Base-by-base conservation (phyloP, 257 asterid genomes). In the Fraxinus quadrangulata region DNA sequence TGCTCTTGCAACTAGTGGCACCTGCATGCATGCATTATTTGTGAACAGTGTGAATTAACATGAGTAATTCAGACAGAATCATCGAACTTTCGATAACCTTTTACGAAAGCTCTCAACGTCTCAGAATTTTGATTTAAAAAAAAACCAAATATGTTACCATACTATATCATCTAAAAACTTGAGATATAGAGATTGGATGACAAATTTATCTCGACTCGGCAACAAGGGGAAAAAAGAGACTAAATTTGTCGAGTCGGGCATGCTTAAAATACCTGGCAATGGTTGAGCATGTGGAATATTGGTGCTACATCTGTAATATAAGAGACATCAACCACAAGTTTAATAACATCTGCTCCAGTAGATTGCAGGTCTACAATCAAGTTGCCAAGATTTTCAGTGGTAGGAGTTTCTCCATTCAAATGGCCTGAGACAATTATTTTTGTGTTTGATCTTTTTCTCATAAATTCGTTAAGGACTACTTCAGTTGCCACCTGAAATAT, bases 271-370 rank as follows among this genome's bases (percentile, higher is more conserved):
- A 90, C 96, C 93, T 88, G 96, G 76, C 80, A 86, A 77, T 87
- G 96, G 13, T 90, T 79, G 67, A 89, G 86, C 82, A 88, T 42
- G 80, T 85, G 91, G 71, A 91, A 89, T 73, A 91, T 81, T 19
- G 94, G 91, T 37, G 91, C 96, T 0, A 89, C 91, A 5, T 91
- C 88, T 4, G 91, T 88, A 68, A 88, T 91, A 71, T 80, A 86
- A 80, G 86, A 77, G 17, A 91, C 92, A 75, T 88, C 81, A 47
- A 91, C 84, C 37, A 85, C 86, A 45, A 91, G 89, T 77, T 91
- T 89, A 28, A 89, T 71, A 42, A 84, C 74, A 67, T 89, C 96
- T n/a, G 89, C 94, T 21, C 88, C 90, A 2, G 84, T 80, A 0
- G 86, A 84, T 78, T 91, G 96, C 80, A 89, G 78, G 14, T 82